phyloP scores from a whole-genome alignment of 73 alveolate genomes.

The Symbiodinium natans region DNA sequence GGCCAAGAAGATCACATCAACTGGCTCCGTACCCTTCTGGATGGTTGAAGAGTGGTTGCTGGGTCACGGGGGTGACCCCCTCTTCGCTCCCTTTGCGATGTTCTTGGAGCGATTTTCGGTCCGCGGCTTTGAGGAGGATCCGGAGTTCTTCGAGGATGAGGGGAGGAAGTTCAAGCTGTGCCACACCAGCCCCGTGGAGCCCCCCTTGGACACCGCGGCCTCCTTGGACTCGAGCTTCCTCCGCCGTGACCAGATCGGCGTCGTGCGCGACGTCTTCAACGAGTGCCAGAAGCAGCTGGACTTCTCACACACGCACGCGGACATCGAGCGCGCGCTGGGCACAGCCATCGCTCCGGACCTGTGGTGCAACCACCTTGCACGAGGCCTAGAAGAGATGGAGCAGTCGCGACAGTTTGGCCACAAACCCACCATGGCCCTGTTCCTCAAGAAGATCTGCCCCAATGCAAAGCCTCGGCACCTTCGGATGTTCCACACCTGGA shows the following conservation, averaged over 20 bases:
- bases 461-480: neutral
- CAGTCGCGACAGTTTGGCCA: too few relatives aligned
- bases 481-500: neutral
- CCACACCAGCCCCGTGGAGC: neutral
- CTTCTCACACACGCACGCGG: too few relatives aligned
- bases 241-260: neutral
- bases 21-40: neutral
- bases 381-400: too few relatives aligned
- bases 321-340: too few relatives aligned
- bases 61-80: conserved; percentile 30
- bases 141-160: conserved; percentile 64
- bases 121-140: conserved; percentile 41
- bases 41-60: neutral
- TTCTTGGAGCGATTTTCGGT: conserved; percentile 24
- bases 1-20: neutral
- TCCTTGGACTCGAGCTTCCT: neutral
- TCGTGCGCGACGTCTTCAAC: too few relatives aligned
- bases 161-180: neutral
- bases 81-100: conserved; percentile 7
- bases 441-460: neutral
- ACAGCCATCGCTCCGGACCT: too few relatives aligned
- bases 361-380: too few relatives aligned
- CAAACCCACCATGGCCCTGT: neutral
- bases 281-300: too few relatives aligned
- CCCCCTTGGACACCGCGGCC: neutral